These are phyloP conservation scores for Cladosporium sp. DNA, from an alignment of 2,329 filamentous ascomycete genomes.

Conservation along the genomic window DNA sequence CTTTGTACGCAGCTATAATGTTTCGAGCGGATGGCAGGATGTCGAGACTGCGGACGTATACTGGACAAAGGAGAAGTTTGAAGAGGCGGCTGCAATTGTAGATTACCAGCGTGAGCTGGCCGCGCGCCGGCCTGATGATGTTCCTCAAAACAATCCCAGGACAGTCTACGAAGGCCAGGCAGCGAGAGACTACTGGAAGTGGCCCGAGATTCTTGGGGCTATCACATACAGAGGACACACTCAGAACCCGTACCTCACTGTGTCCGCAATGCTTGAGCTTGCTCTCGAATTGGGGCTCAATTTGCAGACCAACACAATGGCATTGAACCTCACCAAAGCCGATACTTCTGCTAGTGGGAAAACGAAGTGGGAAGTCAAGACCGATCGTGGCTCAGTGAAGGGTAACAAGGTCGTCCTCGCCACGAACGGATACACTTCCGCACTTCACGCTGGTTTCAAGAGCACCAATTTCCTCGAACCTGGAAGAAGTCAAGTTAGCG, in stretches of 20 bases:
- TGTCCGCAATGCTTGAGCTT: slow-evolving; percentile 44
- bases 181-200: slow-evolving; percentile 10
- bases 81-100: slow-evolving; percentile 5
- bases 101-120: slow-evolving; percentile 6
- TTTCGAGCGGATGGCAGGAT: slow-evolving; percentile 52
- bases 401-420: slow-evolving; percentile 31
- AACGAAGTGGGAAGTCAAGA: slow-evolving; percentile 24
- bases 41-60: slow-evolving; percentile 60
- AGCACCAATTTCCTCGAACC: slow-evolving; percentile 38
- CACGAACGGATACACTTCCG: slow-evolving; percentile 33
- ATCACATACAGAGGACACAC: slow-evolving; percentile 47
- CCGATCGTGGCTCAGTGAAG: slow-evolving; percentile 29
- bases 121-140: slow-evolving; percentile 4
- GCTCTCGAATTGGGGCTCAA: slow-evolving; percentile 49
- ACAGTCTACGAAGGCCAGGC: neutral
- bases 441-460: slow-evolving; percentile 27
- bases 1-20: slow-evolving; percentile 51
- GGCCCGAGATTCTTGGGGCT: slow-evolving; percentile 40
- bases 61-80: slow-evolving; percentile 52
- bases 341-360: neutral
- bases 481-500: slow-evolving; percentile 43
- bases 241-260: slow-evolving; percentile 35
- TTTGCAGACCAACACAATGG: slow-evolving; percentile 56
- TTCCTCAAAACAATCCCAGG: slow-evolving; percentile 37
- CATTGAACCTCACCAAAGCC: slow-evolving; percentile 22